Percentiles rank a stretch among this genome's conserved stretches.
Evolutionary conservation across 441 rosid genomes (phyloP).

Genomic region (Corymbia calophylla): DNA sequence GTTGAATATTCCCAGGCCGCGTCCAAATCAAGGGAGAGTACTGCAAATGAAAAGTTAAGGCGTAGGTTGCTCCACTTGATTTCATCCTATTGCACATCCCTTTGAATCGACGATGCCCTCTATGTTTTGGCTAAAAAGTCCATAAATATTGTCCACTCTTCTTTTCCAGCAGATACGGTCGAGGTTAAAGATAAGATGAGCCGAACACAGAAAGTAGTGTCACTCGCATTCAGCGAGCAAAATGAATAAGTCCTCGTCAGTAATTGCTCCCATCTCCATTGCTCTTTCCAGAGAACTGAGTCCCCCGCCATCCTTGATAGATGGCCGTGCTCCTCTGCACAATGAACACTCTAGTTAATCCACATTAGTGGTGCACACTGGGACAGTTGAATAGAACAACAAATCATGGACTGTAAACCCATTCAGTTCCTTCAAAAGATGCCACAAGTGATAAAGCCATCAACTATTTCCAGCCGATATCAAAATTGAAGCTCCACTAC

Average conservation of each 20-base stretch:
- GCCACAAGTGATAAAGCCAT: not conserved
- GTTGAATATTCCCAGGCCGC: not conserved
- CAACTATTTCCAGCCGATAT: not conserved
- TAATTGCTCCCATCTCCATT: conserved; percentile 89
- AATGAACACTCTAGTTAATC: not conserved
- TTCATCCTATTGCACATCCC: not conserved
- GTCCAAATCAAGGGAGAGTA: not conserved
- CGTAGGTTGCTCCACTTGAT: not conserved
- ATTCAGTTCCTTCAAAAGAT: not conserved
- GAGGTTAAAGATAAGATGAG: not conserved
- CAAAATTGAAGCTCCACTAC: not conserved
- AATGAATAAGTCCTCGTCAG: conserved; percentile 78
- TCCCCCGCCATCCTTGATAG: conserved; percentile 67
- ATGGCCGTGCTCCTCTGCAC: conserved; percentile 73
- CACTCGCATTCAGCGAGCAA: conserved; percentile 52
- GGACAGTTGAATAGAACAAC: not conserved
- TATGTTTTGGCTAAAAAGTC: not conserved
- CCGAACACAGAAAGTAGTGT: not conserved
- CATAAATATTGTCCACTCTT: not conserved
- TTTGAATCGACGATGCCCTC: not conserved
- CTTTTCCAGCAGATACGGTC: not conserved
- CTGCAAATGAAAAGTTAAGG: not conserved
- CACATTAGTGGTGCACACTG: not conserved
- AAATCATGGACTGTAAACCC: not conserved
- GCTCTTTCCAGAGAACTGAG: conserved; percentile 74